These are phyloP conservation scores for Friedmanniomyces endolithicus DNA, from an alignment of 495 filamentous ascomycete species.

Conservation along the genomic window DNA sequence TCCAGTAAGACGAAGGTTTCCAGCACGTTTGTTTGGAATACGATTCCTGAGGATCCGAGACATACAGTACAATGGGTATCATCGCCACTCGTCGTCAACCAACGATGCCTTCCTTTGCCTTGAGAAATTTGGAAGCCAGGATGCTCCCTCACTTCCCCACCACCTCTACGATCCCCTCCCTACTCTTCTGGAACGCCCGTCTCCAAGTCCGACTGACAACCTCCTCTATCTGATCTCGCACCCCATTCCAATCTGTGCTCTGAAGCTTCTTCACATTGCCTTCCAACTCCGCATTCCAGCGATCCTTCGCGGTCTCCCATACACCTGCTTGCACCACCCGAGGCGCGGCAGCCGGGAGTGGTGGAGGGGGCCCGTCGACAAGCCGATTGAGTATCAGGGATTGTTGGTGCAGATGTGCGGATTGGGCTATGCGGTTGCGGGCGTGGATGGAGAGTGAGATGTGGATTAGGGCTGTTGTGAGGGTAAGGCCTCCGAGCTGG, in stretches of 20 bases:
- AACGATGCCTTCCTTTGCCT: too few relatives aligned
- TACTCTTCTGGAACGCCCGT: slow-evolving; percentile 18
- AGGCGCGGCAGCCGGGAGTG: slow-evolving; percentile 51
- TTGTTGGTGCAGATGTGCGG: slow-evolving; percentile 58
- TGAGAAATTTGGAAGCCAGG: too few relatives aligned
- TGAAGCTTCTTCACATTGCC: slow-evolving; percentile 24
- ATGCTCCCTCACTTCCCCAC: not conserved
- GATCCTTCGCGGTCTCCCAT: slow-evolving; percentile 31
- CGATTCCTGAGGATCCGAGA: too few relatives aligned
- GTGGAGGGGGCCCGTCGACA: slow-evolving; percentile 43
- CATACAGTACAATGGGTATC: too few relatives aligned
- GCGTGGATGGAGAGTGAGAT: slow-evolving; percentile 64
- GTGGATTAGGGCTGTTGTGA: slow-evolving; percentile 74
- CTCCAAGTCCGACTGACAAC: slow-evolving; percentile 16
- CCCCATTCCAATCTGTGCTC: slow-evolving; percentile 27
- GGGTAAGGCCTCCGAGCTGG: slow-evolving; percentile 70
- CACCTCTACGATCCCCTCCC: slow-evolving; percentile 20
- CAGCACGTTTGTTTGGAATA: too few relatives aligned
- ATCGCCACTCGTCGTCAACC: too few relatives aligned
- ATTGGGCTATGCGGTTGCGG: slow-evolving; percentile 56
- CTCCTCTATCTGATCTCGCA: slow-evolving; percentile 27
- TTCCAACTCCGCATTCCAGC: slow-evolving; percentile 32
- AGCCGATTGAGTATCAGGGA: slow-evolving; percentile 43
- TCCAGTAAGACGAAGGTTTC: too few relatives aligned
- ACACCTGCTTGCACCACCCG: slow-evolving; percentile 25